These are phyloP conservation scores for Tulasnella sp. DNA, from an alignment of 768 basidiomycete species.

Conservation along the genomic window DNA sequence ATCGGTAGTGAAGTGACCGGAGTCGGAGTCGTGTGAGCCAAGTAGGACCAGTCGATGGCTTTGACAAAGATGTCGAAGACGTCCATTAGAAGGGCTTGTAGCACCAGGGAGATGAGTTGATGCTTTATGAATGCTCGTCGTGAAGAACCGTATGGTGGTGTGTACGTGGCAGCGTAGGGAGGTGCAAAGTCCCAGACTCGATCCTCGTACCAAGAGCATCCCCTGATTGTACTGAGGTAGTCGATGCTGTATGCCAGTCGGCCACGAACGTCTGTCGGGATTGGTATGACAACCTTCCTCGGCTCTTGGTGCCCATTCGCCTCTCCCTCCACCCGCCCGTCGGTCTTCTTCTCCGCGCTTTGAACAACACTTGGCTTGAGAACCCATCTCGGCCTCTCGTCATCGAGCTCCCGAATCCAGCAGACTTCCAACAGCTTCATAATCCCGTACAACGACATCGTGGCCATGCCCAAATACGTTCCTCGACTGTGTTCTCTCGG, in stretches of 20 bases:
- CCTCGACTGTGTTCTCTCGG: neutral
- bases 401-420: neutral
- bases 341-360: neutral
- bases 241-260: neutral
- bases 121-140: neutral
- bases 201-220: conserved; percentile 9
- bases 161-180: neutral
- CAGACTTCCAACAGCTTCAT: conserved; percentile 1
- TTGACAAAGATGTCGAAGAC: conserved; percentile 7
- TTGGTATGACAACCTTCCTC: neutral
- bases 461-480: neutral
- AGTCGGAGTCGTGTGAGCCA: neutral
- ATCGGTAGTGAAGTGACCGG: conserved; percentile 12
- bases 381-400: neutral
- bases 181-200: conserved; percentile 14
- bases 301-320: neutral
- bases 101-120: neutral
- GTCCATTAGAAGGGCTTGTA: conserved; percentile 6
- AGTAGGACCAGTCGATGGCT: neutral
- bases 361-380: neutral
- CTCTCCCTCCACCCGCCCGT: too few relatives aligned
- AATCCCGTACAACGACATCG: neutral
- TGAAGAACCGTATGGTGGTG: neutral
- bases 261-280: conserved; percentile 1
- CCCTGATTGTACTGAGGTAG: conserved; percentile 3